Evolutionary conservation across 306 rosid genomes (phyloP).

Genomic region (Crataegus laevigata): DNA sequence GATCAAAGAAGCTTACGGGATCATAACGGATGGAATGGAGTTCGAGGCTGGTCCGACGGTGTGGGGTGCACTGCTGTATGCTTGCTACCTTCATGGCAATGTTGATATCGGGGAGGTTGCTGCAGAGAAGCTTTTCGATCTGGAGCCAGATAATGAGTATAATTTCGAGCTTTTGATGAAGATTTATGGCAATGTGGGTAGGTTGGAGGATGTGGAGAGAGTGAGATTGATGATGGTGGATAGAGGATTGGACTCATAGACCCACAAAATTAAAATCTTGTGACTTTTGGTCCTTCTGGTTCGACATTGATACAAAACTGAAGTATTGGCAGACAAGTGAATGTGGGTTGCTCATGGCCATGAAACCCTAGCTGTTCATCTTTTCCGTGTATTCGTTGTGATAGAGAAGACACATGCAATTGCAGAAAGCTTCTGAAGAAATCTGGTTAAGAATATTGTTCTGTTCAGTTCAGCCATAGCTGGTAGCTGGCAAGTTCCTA

Average conservation of each 20-base stretch:
- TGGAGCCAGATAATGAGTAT: conserved; percentile 79
- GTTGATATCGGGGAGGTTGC: conserved; percentile 65
- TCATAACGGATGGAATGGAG: conserved; percentile 42
- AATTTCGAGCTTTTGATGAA: conserved; percentile 73
- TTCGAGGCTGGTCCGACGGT: conserved; percentile 70
- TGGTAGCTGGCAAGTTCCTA: too few relatives aligned
- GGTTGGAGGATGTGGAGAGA: conserved; percentile 53
- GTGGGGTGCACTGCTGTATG: conserved; percentile 85
- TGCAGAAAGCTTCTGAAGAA: background rate
- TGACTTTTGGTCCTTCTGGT: background rate
- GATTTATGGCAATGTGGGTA: conserved; percentile 55
- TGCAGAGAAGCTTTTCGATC: conserved; percentile 67
- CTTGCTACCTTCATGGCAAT: conserved; percentile 58
- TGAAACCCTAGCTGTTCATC: background rate
- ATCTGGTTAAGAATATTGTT: background rate
- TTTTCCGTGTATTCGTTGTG: background rate
- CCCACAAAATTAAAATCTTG: background rate
- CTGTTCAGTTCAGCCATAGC: background rate
- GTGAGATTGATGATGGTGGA: conserved; percentile 57
- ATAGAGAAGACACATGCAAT: conserved; percentile 1
- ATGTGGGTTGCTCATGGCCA: background rate
- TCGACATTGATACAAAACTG: background rate
- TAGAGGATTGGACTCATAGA: conserved; percentile 58
- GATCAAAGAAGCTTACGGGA: conserved; percentile 51
- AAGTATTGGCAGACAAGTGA: background rate